Base-by-base conservation (phyloP, 2,329 filamentous ascomycete species). In the Davidsoniella neocaledoniae region DNA sequence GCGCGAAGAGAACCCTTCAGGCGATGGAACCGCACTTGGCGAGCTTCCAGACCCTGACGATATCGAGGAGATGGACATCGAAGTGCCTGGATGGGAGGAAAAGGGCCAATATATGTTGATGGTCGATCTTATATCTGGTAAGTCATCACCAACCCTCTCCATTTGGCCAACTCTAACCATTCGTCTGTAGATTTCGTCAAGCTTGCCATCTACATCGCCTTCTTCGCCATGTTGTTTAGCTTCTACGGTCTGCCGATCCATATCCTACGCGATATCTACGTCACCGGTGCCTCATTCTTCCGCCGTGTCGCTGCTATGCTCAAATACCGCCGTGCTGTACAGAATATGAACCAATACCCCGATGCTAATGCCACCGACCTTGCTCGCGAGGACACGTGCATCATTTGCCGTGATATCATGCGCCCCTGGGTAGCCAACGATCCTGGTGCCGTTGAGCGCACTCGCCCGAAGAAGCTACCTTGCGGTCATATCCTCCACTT, bases 371-470 rank as follows among this genome's bases (percentile, higher is more conserved):
- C 76, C 2, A 86, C 93, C 56, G 90, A 98, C 56, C 76, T 98
- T 21, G 70, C 72, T 25, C 74, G 84, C 45, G 90, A 95, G 61
- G 86, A 93, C 59, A 93, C 91, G 2, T 98, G 91, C 64, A 98
- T 98, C 57, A 94, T 98, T 50, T 98, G 91, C 64, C 79, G 91
- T 54, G 91, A 98, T 62, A 86, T 93, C 56, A 98, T 98, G 91
- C 77, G 77, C 33, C 79, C 82, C 1, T 94, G 86, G 84, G 65
- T 76, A 52, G 66, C 70, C 0, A 60, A 55, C 4, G 62, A 66
- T 68, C 76, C 56, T 71, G 81, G 77, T n/a, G 72, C 83, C 50
- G 81, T 93, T 52, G 87, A 96, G 60, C 77, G 90, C 49, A 75
- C 84, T 51, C 76, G 91, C 17, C 86, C 91, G 5, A 98, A 98